Evolutionary conservation across 495 filamentous ascomycete genomes (phyloP), one percentile per base, ranked within the genome.

Genomic region (Xylaria longipes): DNA sequence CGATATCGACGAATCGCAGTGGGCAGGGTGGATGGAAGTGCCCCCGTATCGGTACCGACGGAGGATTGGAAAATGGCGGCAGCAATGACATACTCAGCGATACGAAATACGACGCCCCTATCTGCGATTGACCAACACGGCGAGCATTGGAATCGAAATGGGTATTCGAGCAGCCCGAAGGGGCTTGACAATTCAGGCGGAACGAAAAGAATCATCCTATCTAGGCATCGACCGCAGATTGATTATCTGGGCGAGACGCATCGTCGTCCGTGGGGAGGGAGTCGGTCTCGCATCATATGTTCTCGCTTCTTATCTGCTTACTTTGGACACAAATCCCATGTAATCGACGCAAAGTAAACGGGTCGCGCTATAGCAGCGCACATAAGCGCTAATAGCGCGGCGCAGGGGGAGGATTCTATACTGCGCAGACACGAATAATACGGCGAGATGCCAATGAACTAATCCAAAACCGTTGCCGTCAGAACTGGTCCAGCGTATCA

Each of bases 231-330:
- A 66, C 12, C 11, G 17, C 45, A 20, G 29, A 25, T 5, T n/a
- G 4, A 3, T 35, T 25, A 20, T n/a, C 29, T 39, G 29, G n/a
- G 31, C 20, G 25, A 29, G 37, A 66, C 31, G 31, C 45, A 25
- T 39, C 45, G 2, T 33, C 22, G 31, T 64, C 61, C 15, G n/a
- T 17, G 7, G 39, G 11, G 63, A 37, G 27, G 17, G 2, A 37
- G 14, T 48, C 62, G 37, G 4, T 5, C 22, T 22, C 41, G 39
- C 15, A 65, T 65, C 62, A 46, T 65, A 39, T 39, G 62, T 39
- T 54, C 0, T 25, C 11, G 29, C 31, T 66, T 29, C 46, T 67
- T 56, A 67, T 67, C 65, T 52, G 63, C 63, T 67, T 67, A 56
- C 65, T 48, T 43, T 22, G 35, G 65, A 37, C n/a, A 46, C 25